Base-by-base conservation (phyloP, 2,329 filamentous ascomycete genomes). In the Berkeleyomyces rouxiae region DNA sequence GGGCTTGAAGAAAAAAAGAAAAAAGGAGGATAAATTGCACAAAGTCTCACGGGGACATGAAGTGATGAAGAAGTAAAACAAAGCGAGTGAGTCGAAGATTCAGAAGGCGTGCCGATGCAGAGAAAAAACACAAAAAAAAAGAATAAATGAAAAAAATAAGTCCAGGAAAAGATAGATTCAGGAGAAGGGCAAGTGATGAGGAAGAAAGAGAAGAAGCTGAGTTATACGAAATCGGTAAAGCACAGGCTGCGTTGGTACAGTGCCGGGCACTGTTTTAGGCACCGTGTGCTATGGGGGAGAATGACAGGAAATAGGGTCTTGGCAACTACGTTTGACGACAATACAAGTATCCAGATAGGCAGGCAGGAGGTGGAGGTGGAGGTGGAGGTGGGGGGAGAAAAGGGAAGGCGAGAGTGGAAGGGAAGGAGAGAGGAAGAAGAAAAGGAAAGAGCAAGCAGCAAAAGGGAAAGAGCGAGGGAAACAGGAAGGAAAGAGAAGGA, bases 151-250 rank as follows among this genome's bases (percentile, higher is more conserved):
- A 13, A 44, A 43, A 33, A 31, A 23, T 16, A 16, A 36, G 37
- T 1, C 36, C 53, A 57, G 40, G 53, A 10, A 39, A 10, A 16
- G n/a, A 57, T 4, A 59, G 42, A 33, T 43, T 44, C 31, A 59
- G 55, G 55, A 58, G 55, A 58, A 58, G 16, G 55, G 40, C 39
- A 23, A 43, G 55, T 16, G 42, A 44, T 42, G 23, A 58, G 47
- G 16, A 53, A 58, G 40, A 43, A 37, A 43, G 39, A n/a, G 7
- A 58, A 58, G 39, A 58, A 59, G 57, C 57, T 44, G 37, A 44
- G 57, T 43, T 59, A 43, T 43, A 43, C 39, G 39, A 42, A 59
- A 59, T 42, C 39, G 57, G 42, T n/a, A 59, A 55, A 55, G 49
- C n/a, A 55, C 49, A 55, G 33, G 49, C 49, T 31, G 36, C 33